These are phyloP conservation scores for Pythium grandisporangium DNA, from an alignment of 352 stramenopile species.

Conservation along the genomic window DNA sequence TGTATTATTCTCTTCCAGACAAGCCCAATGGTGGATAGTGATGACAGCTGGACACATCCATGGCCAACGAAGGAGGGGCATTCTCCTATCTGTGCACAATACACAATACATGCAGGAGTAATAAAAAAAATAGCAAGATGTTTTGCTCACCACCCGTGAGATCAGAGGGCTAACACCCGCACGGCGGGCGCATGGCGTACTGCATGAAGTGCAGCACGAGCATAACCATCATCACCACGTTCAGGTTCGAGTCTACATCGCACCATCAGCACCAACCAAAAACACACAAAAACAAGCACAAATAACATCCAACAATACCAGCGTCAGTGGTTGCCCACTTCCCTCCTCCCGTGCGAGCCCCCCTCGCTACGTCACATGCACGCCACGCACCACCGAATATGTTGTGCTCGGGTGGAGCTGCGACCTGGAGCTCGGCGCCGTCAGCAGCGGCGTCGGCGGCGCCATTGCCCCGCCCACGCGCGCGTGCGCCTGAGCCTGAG, in stretches of 20 bases:
- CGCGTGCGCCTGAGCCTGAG: too few relatives aligned
- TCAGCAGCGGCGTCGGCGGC: conserved; percentile 10
- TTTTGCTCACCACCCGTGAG: too few relatives aligned
- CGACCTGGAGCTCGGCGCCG: conserved; percentile 8
- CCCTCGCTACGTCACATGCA: too few relatives aligned
- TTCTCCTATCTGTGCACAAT: too few relatives aligned
- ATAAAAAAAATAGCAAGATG: not conserved
- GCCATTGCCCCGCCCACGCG: conserved; percentile 9
- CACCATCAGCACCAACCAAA: not conserved
- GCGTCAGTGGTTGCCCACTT: too few relatives aligned
- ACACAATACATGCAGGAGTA: too few relatives aligned
- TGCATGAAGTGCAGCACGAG: conserved; percentile 83
- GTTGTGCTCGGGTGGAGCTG: conserved; percentile 45
- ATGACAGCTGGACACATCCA: too few relatives aligned
- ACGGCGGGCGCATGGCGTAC: conserved; percentile 78
- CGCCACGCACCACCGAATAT: conserved; percentile 81
- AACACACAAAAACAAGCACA: not conserved
- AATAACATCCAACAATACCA: too few relatives aligned
- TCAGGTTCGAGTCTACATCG: conserved; percentile 66
- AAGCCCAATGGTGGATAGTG: too few relatives aligned
- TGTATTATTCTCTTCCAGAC: too few relatives aligned
- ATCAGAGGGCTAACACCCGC: conserved; percentile 61
- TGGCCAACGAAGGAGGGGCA: too few relatives aligned
- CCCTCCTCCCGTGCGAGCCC: too few relatives aligned
- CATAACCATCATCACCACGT: conserved; percentile 81